Percentiles rank a stretch among this genome's conserved stretches.
Evolutionary conservation across 768 basidiomycete species (phyloP).

Genomic region (Russula vinacea): DNA sequence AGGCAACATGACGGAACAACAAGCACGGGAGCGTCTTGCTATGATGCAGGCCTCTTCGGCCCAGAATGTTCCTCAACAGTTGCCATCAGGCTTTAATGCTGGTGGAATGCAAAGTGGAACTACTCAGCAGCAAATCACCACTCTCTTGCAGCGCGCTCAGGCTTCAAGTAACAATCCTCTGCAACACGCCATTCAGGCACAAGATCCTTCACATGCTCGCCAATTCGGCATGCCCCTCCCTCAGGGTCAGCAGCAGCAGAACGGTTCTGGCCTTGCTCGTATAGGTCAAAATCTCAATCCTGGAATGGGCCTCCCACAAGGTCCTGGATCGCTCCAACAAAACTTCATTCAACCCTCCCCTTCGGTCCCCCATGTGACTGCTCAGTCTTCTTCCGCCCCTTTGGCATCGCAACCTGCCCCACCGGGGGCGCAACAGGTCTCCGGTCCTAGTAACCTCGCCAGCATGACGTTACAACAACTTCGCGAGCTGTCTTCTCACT

Average conservation of each 20-base stretch:
- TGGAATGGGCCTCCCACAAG: constrained; percentile 19
- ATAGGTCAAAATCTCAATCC: constrained; percentile 18
- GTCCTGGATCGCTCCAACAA: constrained; percentile 17
- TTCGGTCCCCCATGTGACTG: constrained; percentile 3
- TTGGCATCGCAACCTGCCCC: constrained; percentile 7
- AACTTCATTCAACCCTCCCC: constrained; percentile 17
- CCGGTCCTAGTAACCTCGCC: background rate
- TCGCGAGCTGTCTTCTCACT: background rate
- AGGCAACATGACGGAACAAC: constrained; percentile 11
- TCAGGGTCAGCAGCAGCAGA: constrained; percentile 18
- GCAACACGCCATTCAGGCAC: constrained; percentile 17
- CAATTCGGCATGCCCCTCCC: constrained; percentile 9
- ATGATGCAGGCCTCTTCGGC: constrained; percentile 4
- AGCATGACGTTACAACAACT: constrained; percentile 7
- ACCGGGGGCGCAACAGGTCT: constrained; percentile 4
- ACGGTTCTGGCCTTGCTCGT: constrained; percentile 11
- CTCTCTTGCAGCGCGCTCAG: constrained; percentile 14
- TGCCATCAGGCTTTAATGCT: constrained; percentile 7
- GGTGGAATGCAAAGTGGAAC: constrained; percentile 3
- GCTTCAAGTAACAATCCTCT: background rate
- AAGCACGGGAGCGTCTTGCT: constrained; percentile 17
- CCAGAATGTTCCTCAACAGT: constrained; percentile 14
- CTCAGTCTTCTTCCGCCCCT: constrained; percentile 8
- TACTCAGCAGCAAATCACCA: constrained; percentile 16
- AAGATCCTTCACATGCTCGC: constrained; percentile 11